Conservation (phyloP, 805 yeast genomes). For the Lachancea lanzarotensis region DNA sequence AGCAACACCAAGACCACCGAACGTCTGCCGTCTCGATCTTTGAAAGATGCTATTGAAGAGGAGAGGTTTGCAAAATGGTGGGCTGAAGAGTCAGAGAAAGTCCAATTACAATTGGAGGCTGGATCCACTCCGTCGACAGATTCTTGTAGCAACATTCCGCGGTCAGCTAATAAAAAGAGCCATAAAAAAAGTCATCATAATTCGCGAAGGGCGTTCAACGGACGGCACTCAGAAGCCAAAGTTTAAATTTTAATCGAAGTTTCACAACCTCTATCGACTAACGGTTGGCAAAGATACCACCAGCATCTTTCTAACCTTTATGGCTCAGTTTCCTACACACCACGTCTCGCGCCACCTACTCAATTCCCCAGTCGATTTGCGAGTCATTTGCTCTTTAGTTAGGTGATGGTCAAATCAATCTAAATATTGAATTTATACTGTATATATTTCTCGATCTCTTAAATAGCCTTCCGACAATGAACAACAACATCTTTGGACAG, state of each 20-base stretch:
- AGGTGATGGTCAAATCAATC: not conserved
- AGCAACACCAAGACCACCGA: constrained; percentile 1
- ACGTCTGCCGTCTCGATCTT: constrained; percentile 32
- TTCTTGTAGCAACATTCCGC: not conserved
- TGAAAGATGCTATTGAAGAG: constrained; percentile 72
- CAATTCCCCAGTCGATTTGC: not conserved
- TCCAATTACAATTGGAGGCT: constrained; percentile 40
- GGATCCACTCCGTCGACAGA: not conserved
- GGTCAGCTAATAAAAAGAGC: not conserved
- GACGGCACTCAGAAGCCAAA: not conserved
- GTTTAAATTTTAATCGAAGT: too few relatives aligned
- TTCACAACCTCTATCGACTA: too few relatives aligned
- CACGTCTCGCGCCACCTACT: not conserved
- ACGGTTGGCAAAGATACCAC: not conserved
- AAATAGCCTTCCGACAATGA: too few relatives aligned
- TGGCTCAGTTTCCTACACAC: too few relatives aligned
- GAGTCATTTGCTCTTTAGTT: not conserved
- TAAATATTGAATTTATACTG: too few relatives aligned
- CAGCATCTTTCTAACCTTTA: not conserved
- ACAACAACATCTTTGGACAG: too few relatives aligned
- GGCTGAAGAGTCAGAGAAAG: constrained; percentile 66
- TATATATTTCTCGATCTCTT: too few relatives aligned
- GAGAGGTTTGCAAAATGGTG: constrained; percentile 87
- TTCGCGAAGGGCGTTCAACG: not conserved
- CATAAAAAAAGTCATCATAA: not conserved